Base-by-base conservation (phyloP, 345 rosid genomes). In the Lumnitzera littorea region DNA sequence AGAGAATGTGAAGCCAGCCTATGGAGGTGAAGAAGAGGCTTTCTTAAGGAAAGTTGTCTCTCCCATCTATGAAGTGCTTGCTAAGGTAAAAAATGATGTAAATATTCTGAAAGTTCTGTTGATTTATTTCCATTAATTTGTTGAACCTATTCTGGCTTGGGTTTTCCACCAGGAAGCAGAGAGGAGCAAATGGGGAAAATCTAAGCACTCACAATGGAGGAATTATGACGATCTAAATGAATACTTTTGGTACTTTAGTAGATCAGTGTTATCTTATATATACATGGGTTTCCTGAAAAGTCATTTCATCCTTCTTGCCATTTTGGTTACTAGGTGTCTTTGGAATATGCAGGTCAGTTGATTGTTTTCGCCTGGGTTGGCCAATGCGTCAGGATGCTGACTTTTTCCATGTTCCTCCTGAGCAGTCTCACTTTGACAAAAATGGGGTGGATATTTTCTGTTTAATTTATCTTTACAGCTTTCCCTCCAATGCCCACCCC, bases 161-260 rank as follows among this genome's bases (percentile, higher is more conserved):
- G 48, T 60, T 69, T 43, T 70, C 70, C 75, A 56, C 59, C 70
- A 95, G 99, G 99, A 95, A 81, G 87, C 99, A 59, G 78, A 81
- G 72, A 80, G 85, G 76, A 88, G 94, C 76, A 76, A 82, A 70
- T 78, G 27, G 61, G 99, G 96, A 57, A 88, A 67, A 72, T 95
- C 99, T 68, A 95, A 95, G 79, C 99, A 95, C 72, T 95, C 97
- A 15, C 96, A 88, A 53, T 95, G 99, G 99, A 91, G 99, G 70
- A 95, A 95, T 64, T 95, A 95, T 66, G 99, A 95, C 70, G 99
- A 95, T 80, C 69, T 95, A 67, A 95, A 95, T 72, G 98, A 95
- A 68, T 95, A 82, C 73, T 95, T 95, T 75, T 95, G 99, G 99
- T 95, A 75, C 65, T 63, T 41, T 27, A 27, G 31, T 27, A 2